Evolutionary conservation across 164 flowering plant genomes (phyloP).

Genomic region (Berberis vulgaris): DNA sequence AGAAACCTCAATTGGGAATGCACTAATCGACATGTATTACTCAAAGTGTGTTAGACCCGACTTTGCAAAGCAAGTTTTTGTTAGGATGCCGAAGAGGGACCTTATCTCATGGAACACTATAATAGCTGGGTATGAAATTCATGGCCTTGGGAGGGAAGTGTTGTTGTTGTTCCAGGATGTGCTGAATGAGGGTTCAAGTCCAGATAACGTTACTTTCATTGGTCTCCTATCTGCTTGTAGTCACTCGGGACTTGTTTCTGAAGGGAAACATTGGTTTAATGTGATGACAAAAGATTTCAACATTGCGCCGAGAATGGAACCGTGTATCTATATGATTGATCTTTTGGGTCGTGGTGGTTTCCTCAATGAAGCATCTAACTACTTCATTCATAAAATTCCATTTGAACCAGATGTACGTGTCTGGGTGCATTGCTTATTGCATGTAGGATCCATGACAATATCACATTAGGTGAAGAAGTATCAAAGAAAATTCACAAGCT

Average conservation of each 20-base stretch:
- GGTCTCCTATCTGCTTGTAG: slow-evolving; percentile 59
- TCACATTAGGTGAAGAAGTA: slow-evolving; percentile 50
- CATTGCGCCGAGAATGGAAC: slow-evolving; percentile 48
- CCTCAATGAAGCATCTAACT: slow-evolving; percentile 37
- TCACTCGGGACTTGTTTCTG: slow-evolving; percentile 61
- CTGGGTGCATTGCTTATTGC: slow-evolving; percentile 59
- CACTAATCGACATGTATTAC: slow-evolving; percentile 66
- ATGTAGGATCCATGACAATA: slow-evolving; percentile 42
- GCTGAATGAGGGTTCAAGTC: slow-evolving; percentile 19
- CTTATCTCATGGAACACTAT: slow-evolving; percentile 60
- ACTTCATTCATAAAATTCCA: slow-evolving; percentile 41
- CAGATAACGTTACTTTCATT: slow-evolving; percentile 55
- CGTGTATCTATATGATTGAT: slow-evolving; percentile 58
- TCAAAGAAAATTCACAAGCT: slow-evolving; percentile 36
- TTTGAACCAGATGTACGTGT: slow-evolving; percentile 47
- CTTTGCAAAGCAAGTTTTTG: slow-evolving; percentile 36
- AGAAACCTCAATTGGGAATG: slow-evolving; percentile 43
- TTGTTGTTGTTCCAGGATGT: slow-evolving; percentile 31
- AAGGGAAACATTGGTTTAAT: slow-evolving; percentile 42
- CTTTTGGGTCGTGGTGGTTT: slow-evolving; percentile 58
- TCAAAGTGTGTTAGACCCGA: slow-evolving; percentile 46
- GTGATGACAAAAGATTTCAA: slow-evolving; percentile 38
- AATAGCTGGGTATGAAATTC: slow-evolving; percentile 56
- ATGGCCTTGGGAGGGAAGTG: slow-evolving; percentile 60
- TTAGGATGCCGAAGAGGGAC: slow-evolving; percentile 36